These are phyloP conservation scores for Boletellus emodensis DNA, from an alignment of 768 basidiomycete species.

Conservation along the genomic window DNA sequence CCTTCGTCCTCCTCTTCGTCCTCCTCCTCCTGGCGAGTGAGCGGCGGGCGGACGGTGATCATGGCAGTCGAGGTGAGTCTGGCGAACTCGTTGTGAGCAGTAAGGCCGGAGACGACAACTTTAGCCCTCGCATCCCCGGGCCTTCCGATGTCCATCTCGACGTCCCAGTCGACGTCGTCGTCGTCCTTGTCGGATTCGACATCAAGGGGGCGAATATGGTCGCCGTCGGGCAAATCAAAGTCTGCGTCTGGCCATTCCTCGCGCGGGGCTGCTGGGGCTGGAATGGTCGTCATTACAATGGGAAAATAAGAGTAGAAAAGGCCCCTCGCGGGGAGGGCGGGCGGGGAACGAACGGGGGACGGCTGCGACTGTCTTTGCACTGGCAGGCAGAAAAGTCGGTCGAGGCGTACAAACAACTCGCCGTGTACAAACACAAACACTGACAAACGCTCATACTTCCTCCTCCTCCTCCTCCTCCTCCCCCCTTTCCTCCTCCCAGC, in stretches of 20 bases:
- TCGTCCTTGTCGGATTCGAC: constrained; percentile 61
- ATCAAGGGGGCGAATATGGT: constrained; percentile 56
- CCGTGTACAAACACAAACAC: constrained; percentile 18
- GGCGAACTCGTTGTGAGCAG: constrained; percentile 40
- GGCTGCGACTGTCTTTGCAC: constrained; percentile 15
- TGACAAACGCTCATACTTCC: constrained; percentile 36
- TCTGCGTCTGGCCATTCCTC: constrained; percentile 89
- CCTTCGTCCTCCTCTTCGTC: constrained; percentile 78
- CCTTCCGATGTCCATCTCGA: constrained; percentile 65
- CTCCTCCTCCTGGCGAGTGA: constrained; percentile 42
- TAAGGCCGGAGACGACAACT: constrained; percentile 36
- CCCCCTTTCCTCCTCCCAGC: constrained; percentile 8
- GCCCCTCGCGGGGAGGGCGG: constrained; percentile 15
- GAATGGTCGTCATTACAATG: constrained; percentile 52
- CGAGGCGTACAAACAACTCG: constrained; percentile 29
- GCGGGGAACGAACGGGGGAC: constrained; percentile 1
- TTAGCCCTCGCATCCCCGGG: constrained; percentile 50
- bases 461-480: constrained; percentile 53
- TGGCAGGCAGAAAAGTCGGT: constrained; percentile 43
- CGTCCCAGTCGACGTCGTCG: constrained; percentile 76
- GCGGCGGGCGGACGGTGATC: constrained; percentile 63
- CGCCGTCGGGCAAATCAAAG: constrained; percentile 79
- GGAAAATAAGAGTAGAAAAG: constrained; percentile 19
- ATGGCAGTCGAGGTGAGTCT: constrained; percentile 21
- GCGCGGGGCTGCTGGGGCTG: constrained; percentile 53